Evolutionary conservation across 2,329 filamentous ascomycete species (phyloP).

Genomic region (Sporothrix variecibatus): DNA sequence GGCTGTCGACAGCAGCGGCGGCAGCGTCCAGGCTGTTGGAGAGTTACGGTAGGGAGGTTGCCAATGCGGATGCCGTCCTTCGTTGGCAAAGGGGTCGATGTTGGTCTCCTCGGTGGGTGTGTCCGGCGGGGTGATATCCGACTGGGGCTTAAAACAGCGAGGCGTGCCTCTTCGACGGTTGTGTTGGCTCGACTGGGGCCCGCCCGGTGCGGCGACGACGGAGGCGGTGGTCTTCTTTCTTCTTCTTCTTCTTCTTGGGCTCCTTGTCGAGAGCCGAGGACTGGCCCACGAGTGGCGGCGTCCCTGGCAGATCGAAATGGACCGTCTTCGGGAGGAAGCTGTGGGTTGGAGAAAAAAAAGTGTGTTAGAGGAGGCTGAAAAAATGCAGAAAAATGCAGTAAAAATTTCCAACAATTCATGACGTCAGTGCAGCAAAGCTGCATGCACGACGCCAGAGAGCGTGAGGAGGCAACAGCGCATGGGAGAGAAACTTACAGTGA

Average conservation of each 20-base stretch:
- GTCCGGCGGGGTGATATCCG: conserved; percentile 56
- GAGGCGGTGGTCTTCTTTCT: conserved; percentile 33
- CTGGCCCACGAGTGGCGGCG: conserved; percentile 42
- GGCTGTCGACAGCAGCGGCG: background rate
- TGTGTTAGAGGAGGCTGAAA: no score
- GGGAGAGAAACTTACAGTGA: conserved; percentile 40
- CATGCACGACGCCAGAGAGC: background rate
- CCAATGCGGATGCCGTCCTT: conserved; percentile 60
- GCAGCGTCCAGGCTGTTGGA: conserved; percentile 4
- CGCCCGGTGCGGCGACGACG: background rate
- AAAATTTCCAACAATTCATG: conserved; percentile 28
- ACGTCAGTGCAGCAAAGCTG: conserved; percentile 28
- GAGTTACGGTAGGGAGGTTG: conserved; percentile 46
- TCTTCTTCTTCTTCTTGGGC: conserved; percentile 32
- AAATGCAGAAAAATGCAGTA: background rate
- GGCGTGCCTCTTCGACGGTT: conserved; percentile 45
- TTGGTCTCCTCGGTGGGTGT: conserved; percentile 54
- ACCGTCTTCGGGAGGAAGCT: conserved; percentile 93
- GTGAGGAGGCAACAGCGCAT: background rate
- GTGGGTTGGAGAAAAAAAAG: conserved; percentile 24
- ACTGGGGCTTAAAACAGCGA: conserved; percentile 55
- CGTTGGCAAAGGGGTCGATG: conserved; percentile 57
- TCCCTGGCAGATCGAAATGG: conserved; percentile 73
- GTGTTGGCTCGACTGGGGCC: background rate
- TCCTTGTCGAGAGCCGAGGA: conserved; percentile 29